These are phyloP conservation scores for Hawksworthiomyces lignivorus DNA, from an alignment of 2,329 filamentous ascomycete species.

Conservation along the genomic window DNA sequence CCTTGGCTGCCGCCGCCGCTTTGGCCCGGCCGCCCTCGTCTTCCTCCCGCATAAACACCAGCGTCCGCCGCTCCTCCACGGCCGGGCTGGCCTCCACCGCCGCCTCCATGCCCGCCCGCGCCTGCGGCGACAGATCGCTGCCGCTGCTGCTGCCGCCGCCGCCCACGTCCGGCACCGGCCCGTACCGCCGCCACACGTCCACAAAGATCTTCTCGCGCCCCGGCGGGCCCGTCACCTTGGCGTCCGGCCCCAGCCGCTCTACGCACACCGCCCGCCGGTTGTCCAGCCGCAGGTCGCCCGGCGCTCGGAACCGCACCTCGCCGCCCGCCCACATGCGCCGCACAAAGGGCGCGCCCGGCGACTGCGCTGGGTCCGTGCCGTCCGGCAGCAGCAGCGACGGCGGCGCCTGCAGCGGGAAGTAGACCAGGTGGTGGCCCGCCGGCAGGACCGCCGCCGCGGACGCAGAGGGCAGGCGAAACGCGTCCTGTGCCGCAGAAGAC, in stretches of 20 bases:
- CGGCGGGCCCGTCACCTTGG: slow-evolving; percentile 7
- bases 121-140: not conserved
- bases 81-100: slow-evolving; percentile 15
- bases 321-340: slow-evolving; percentile 89
- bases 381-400: slow-evolving; percentile 62
- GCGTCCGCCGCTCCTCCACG: slow-evolving; percentile 40
- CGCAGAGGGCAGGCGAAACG: not conserved
- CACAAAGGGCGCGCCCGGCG: slow-evolving; percentile 62
- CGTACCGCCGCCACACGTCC: slow-evolving; percentile 34
- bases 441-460: slow-evolving; percentile 33
- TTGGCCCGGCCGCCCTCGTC: slow-evolving; percentile 6
- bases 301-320: slow-evolving; percentile 34
- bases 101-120: slow-evolving; percentile 7
- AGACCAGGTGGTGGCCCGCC: slow-evolving; percentile 72
- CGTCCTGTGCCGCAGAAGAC: not conserved
- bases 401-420: slow-evolving; percentile 68
- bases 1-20: not conserved
- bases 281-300: slow-evolving; percentile 27
- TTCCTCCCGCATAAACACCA: slow-evolving; percentile 45
- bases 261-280: slow-evolving; percentile 33
- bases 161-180: slow-evolving; percentile 3
- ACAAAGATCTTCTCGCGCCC: slow-evolving; percentile 42
- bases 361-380: slow-evolving; percentile 76
- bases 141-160: not conserved
- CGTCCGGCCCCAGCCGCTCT: slow-evolving; percentile 28